A percentile compares a stretch with the other conserved stretches of the same genome.
phyloP scores from a whole-genome alignment of 1,284 basidiomycete genomes.

The Marasmius fiardii region DNA sequence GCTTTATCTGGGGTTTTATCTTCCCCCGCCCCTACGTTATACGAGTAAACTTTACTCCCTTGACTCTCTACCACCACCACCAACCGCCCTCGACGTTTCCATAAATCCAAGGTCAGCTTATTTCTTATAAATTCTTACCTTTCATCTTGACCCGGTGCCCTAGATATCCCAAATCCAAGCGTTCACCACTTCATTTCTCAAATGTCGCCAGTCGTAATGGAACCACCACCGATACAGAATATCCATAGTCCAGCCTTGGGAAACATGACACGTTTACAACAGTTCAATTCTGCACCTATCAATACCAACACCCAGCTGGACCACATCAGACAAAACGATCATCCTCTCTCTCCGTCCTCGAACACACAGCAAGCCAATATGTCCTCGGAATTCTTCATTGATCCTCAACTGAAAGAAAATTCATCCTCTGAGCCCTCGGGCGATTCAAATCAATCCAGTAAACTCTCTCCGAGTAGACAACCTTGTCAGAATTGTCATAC shows the following conservation, averaged over 20 bases:
- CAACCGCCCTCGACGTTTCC: slow-evolving; percentile 13
- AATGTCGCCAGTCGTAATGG: slow-evolving; percentile 41
- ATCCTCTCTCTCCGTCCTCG: background rate
- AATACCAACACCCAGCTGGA: background rate
- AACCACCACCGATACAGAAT: slow-evolving; percentile 40
- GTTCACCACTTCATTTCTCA: background rate
- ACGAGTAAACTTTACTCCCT: slow-evolving; percentile 20
- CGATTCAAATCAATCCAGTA: slow-evolving; percentile 13
- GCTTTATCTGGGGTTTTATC: slow-evolving; percentile 23
- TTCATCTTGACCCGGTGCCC: slow-evolving; percentile 18
- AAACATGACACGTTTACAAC: slow-evolving; percentile 39
- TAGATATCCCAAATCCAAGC: too few species aligned
- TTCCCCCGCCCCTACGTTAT: slow-evolving; percentile 24
- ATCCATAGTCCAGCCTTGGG: slow-evolving; percentile 35
- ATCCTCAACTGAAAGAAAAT: slow-evolving; percentile 5
- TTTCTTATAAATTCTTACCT: slow-evolving; percentile 8
- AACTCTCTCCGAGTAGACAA: slow-evolving; percentile 26
- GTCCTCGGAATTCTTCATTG: slow-evolving; percentile 3
- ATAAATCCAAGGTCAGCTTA: slow-evolving; percentile 4
- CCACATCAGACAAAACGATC: background rate
- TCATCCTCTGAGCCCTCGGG: slow-evolving; percentile 5
- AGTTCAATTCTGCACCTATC: slow-evolving; percentile 18
- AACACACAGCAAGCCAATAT: background rate
- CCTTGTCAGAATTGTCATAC: slow-evolving; percentile 72
- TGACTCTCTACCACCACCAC: slow-evolving; percentile 14